Evolutionary conservation across 257 asterid genomes (phyloP).

Genomic region (Scutellaria minor): DNA sequence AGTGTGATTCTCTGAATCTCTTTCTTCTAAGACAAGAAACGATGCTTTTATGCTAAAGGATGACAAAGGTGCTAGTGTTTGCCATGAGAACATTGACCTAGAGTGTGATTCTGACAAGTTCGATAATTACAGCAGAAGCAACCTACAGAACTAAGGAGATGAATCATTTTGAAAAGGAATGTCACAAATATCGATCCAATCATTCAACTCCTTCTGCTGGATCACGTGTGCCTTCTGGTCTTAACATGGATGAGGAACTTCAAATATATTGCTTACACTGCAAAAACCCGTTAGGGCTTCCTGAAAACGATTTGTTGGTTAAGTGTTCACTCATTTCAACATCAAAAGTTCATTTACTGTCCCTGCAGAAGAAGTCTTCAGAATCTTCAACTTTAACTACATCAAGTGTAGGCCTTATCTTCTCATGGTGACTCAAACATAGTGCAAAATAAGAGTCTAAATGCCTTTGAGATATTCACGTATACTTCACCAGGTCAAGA

Average conservation of each 20-base stretch:
- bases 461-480: conserved; percentile 60
- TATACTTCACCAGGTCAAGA: conserved; percentile 62
- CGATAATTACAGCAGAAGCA: conserved; percentile 43
- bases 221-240: conserved; percentile 44
- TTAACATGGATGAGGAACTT: conserved; percentile 50
- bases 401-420: conserved; percentile 60
- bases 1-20: too few species aligned
- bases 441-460: conserved; percentile 31
- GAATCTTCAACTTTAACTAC: conserved; percentile 41
- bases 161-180: conserved; percentile 45
- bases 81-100: too few species aligned
- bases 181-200: conserved; percentile 29
- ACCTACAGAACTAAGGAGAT: conserved; percentile 39
- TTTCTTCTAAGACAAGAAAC: too few species aligned
- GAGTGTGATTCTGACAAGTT: too few species aligned
- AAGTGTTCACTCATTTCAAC: conserved; percentile 55
- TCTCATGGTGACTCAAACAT: conserved; percentile 43
- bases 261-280: conserved; percentile 70
- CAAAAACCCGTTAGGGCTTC: conserved; percentile 73
- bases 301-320: conserved; percentile 56
- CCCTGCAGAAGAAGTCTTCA: conserved; percentile 50
- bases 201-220: conserved; percentile 40
- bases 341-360: conserved; percentile 69
- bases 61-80: too few species aligned
- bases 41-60: too few species aligned